These are phyloP conservation scores for Lignosus rhinocerotis DNA, from an alignment of 1,284 basidiomycete species.

Conservation along the genomic window DNA sequence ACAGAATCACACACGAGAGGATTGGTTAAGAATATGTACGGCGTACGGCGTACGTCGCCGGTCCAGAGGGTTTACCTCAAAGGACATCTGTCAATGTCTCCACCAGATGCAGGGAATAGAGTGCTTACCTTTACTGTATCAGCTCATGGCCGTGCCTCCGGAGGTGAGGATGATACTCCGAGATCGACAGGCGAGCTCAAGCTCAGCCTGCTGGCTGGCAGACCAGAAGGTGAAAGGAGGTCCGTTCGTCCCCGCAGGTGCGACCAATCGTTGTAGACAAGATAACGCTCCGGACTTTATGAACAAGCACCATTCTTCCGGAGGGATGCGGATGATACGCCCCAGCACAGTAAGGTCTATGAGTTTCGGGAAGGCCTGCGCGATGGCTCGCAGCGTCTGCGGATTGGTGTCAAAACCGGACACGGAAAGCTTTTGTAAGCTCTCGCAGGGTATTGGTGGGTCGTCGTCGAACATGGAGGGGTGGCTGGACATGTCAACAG, in stretches of 20 bases:
- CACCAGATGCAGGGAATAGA: too few relatives aligned
- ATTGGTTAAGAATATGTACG: background rate
- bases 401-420: slow-evolving; percentile 42
- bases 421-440: slow-evolving; percentile 32
- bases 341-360: slow-evolving; percentile 43
- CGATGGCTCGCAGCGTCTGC: slow-evolving; percentile 37
- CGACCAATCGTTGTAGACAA: slow-evolving; percentile 36
- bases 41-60: background rate
- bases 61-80: background rate
- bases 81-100: too few relatives aligned
- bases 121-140: too few relatives aligned
- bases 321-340: slow-evolving; percentile 36
- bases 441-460: slow-evolving; percentile 17
- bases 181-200: slow-evolving; percentile 33
- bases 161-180: slow-evolving; percentile 9
- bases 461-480: slow-evolving; percentile 29
- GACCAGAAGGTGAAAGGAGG: slow-evolving; percentile 45
- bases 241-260: slow-evolving; percentile 40
- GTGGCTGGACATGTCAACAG: slow-evolving; percentile 15
- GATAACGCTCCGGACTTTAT: slow-evolving; percentile 37
- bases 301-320: slow-evolving; percentile 43
- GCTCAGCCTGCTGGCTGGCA: slow-evolving; percentile 22
- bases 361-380: slow-evolving; percentile 39
- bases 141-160: background rate
- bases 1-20: background rate